Percentiles rank a stretch among this genome's conserved stretches.
phyloP scores from a whole-genome alignment of 352 stramenopile species.

The Paralagenidium karlingii region DNA sequence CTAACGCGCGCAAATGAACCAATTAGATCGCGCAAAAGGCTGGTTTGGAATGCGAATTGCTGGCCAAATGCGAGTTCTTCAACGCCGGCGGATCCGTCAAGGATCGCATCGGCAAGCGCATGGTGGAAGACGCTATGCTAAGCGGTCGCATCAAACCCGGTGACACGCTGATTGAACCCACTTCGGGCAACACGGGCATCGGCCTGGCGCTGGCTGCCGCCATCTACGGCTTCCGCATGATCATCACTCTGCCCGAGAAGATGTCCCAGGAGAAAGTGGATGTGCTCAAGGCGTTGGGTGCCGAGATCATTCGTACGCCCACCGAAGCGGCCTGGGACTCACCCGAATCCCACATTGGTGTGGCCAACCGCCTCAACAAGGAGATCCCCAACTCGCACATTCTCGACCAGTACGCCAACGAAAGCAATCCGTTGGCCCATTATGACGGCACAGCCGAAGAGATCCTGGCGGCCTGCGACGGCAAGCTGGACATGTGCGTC shows the following conservation, averaged over 20 bases:
- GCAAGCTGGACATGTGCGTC: slow-evolving; percentile 92
- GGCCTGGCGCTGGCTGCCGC: slow-evolving; percentile 93
- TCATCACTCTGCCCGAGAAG: slow-evolving; percentile 91
- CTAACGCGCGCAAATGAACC: not conserved
- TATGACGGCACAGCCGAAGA: slow-evolving; percentile 94
- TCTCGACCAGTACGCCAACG: slow-evolving; percentile 95
- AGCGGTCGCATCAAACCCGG: slow-evolving; percentile 78
- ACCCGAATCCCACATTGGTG: slow-evolving; percentile 90
- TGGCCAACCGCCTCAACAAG: slow-evolving; percentile 86
- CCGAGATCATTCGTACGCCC: slow-evolving; percentile 93
- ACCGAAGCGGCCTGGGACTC: slow-evolving; percentile 94
- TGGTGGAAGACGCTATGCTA: slow-evolving; percentile 85
- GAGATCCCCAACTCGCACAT: slow-evolving; percentile 95
- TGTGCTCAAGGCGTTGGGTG: slow-evolving; percentile 91
- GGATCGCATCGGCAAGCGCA: slow-evolving; percentile 71
- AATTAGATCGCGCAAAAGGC: slow-evolving; percentile 62
- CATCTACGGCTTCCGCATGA: slow-evolving; percentile 93
- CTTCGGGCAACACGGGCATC: slow-evolving; percentile 95
- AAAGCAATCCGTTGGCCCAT: slow-evolving; percentile 92
- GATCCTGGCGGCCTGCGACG: slow-evolving; percentile 87
- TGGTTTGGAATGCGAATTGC: slow-evolving; percentile 78
- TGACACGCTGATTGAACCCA: slow-evolving; percentile 94
- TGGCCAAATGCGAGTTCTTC: slow-evolving; percentile 93
- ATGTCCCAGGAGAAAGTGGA: slow-evolving; percentile 97
- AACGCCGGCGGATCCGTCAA: slow-evolving; percentile 88